phyloP scores from a whole-genome alignment of 1,284 basidiomycete species.

The Ustilago crameri region DNA sequence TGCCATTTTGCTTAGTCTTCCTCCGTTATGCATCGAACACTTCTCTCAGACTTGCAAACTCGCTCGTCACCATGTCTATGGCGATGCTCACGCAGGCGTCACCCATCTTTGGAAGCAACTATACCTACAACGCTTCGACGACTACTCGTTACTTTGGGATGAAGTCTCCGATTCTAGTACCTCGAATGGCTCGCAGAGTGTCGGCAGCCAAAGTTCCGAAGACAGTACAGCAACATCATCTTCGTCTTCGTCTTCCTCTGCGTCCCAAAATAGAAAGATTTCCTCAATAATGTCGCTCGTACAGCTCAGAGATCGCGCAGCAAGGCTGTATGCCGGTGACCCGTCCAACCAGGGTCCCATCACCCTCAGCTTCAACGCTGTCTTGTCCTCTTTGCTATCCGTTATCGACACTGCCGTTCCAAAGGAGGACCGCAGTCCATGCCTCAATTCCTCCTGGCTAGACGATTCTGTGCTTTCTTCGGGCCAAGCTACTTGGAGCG shows the following conservation, averaged over 20 bases:
- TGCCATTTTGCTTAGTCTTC: constrained; percentile 25
- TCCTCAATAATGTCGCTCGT: constrained; percentile 39
- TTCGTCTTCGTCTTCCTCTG: constrained; percentile 9
- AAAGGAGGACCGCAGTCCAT: neutral
- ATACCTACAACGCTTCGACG: constrained; percentile 38
- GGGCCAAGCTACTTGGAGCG: constrained; percentile 32
- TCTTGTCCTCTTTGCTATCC: constrained; percentile 32
- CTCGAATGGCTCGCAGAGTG: neutral
- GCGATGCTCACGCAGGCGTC: constrained; percentile 14
- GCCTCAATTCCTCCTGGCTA: constrained; percentile 36
- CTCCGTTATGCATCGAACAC: constrained; percentile 43
- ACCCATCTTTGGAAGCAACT: constrained; percentile 43
- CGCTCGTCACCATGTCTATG: constrained; percentile 37
- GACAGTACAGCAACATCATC: constrained; percentile 7
- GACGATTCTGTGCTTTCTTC: constrained; percentile 22
- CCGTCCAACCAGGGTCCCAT: constrained; percentile 15
- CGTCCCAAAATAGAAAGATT: neutral
- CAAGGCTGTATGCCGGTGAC: constrained; percentile 21
- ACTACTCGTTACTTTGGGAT: constrained; percentile 19
- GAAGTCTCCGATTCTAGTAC: neutral
- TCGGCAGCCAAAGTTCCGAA: neutral
- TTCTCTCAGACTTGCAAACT: constrained; percentile 46
- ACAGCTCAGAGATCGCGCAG: constrained; percentile 40
- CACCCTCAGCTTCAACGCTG: constrained; percentile 33
- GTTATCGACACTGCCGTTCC: constrained; percentile 39